Percentiles rank a stretch among this genome's conserved stretches.
Conservation (phyloP, 208 protist species). For the Trypanosoma grayi region DNA sequence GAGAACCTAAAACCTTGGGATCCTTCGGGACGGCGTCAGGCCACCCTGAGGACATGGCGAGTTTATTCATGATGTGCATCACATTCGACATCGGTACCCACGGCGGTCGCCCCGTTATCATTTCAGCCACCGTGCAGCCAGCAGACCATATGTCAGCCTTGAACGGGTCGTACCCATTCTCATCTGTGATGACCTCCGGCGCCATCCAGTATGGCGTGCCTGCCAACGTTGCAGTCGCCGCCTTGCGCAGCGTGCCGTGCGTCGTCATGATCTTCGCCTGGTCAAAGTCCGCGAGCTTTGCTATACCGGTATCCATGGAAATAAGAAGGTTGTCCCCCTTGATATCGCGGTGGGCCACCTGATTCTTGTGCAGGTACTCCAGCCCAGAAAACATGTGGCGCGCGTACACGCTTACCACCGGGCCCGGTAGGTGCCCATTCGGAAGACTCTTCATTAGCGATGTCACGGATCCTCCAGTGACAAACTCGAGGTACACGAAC, state of each 20-base stretch:
- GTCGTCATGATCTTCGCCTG: constrained; percentile 94
- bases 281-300: constrained; percentile 98
- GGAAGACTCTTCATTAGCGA: constrained; percentile 88
- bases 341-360: constrained; percentile 90
- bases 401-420: constrained; percentile 79
- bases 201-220: constrained; percentile 93
- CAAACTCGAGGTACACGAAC: constrained; percentile 92
- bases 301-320: constrained; percentile 91
- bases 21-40: constrained; percentile 87
- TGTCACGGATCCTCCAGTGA: constrained; percentile 89
- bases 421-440: constrained; percentile 65
- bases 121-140: constrained; percentile 89
- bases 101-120: constrained; percentile 83
- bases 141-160: constrained; percentile 91
- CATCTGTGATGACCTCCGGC: constrained; percentile 89
- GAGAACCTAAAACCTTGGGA: constrained; percentile 59
- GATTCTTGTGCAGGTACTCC: constrained; percentile 84
- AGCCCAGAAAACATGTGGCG: constrained; percentile 88
- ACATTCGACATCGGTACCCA: constrained; percentile 84
- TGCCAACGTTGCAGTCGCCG: constrained; percentile 83
- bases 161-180: constrained; percentile 89
- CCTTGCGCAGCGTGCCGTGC: constrained; percentile 76
- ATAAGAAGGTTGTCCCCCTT: constrained; percentile 93
- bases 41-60: constrained; percentile 86
- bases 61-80: constrained; percentile 93